A percentile compares a stretch with the other conserved stretches of the same genome.
These are phyloP conservation scores for Mollisiaceae sp. DNA, from an alignment of 2,329 filamentous ascomycete species.

Conservation along the genomic window DNA sequence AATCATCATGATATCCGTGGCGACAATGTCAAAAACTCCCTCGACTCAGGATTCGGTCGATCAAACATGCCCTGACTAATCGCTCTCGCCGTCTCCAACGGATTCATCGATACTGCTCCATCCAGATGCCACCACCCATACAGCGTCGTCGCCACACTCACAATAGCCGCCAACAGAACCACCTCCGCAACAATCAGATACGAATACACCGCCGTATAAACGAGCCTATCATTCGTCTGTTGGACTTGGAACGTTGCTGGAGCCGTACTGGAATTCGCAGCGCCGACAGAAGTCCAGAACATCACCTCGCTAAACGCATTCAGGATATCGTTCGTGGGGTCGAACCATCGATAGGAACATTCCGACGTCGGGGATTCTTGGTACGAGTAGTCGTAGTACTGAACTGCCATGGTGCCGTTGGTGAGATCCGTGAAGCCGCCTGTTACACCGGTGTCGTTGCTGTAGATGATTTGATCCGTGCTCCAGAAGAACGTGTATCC, in stretches of 20 bases:
- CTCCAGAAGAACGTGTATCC: background rate
- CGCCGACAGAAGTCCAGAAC: background rate
- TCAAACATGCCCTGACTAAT: background rate
- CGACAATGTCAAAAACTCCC: background rate
- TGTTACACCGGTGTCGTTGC: background rate
- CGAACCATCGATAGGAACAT: background rate
- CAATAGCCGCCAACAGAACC: background rate
- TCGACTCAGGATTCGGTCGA: background rate
- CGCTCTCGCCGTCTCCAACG: conserved; percentile 1
- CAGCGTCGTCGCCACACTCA: background rate
- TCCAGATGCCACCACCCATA: conserved; percentile 5
- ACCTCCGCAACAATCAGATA: background rate
- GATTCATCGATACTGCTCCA: background rate
- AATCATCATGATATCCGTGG: too few species aligned
- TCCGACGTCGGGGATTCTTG: background rate
- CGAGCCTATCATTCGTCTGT: conserved; percentile 1
- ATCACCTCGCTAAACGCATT: background rate
- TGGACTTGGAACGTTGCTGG: background rate
- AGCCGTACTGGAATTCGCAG: background rate
- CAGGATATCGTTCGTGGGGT: background rate
- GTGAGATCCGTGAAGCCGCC: background rate
- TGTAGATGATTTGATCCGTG: background rate
- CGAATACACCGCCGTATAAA: background rate
- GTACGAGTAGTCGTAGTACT: conserved; percentile 4
- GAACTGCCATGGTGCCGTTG: background rate